These are phyloP conservation scores for Pseudopyricularia javanii DNA, from an alignment of 2,329 filamentous ascomycete genomes.

Conservation along the genomic window DNA sequence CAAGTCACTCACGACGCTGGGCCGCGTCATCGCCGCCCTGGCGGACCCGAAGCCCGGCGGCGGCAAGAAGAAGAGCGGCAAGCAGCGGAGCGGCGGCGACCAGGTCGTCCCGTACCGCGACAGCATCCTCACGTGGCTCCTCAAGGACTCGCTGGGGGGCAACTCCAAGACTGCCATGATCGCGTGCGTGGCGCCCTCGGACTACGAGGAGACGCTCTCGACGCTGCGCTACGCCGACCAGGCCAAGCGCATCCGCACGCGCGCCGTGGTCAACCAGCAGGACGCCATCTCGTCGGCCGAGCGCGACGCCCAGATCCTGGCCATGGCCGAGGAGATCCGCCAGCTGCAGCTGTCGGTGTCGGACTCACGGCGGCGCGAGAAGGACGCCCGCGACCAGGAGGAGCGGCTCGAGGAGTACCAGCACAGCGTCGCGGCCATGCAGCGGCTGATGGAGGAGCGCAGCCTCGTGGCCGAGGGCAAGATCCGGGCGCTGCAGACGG, in stretches of 20 bases:
- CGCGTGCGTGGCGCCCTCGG: slow-evolving; percentile 91
- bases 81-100: slow-evolving; percentile 54
- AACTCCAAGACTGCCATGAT: slow-evolving; percentile 99
- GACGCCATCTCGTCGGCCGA: slow-evolving; percentile 86
- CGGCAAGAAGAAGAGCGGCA: slow-evolving; percentile 66
- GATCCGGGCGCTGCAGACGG: slow-evolving; percentile 76
- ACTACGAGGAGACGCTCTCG: slow-evolving; percentile 94
- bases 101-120: slow-evolving; percentile 96
- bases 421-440: slow-evolving; percentile 76
- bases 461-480: slow-evolving; percentile 85
- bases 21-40: slow-evolving; percentile 91
- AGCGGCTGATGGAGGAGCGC: slow-evolving; percentile 91
- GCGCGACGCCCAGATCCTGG: slow-evolving; percentile 82
- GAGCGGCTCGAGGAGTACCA: slow-evolving; percentile 92
- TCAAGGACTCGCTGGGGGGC: slow-evolving; percentile 93
- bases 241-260: slow-evolving; percentile 98
- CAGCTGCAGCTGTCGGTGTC: slow-evolving; percentile 65
- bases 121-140: slow-evolving; percentile 86
- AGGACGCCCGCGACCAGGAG: slow-evolving; percentile 65
- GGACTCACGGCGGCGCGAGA: slow-evolving; percentile 54
- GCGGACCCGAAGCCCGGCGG: slow-evolving; percentile 58
- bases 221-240: slow-evolving; percentile 95
- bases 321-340: slow-evolving; percentile 94
- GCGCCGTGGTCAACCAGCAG: slow-evolving; percentile 87
- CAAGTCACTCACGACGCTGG: slow-evolving; percentile 85